Evolutionary conservation across 2,329 filamentous ascomycete species (phyloP), one percentile per base, ranked within the genome.

Genomic region (Fusarium siculi): DNA sequence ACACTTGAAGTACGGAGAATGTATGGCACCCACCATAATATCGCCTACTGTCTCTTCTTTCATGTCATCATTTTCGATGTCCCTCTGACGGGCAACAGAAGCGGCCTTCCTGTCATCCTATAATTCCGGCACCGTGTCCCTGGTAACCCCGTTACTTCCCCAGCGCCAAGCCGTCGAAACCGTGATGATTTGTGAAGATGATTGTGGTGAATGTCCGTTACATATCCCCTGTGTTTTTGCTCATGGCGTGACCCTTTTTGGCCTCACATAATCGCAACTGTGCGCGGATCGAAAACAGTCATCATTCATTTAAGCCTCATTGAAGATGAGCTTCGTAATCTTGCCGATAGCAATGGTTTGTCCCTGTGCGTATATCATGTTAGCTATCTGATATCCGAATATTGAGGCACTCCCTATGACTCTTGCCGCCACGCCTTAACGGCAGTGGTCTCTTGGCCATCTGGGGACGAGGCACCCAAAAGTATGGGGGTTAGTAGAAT

Each of bases 261-360:
- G 40, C 47, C 40, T 72, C 36, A 64, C 37, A 65, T 63, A 53
- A 34, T 34, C 36, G 39, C 47, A 40, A 50, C 32, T 34, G 30
- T 30, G 23, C 50, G 44, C 53, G 30, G 46, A 56, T 60, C 47
- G 60, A 59, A 57, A 65, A 70, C 54, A 68, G 52, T 73, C 64
- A 63, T 76, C 39, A 67, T 75, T 76, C 67, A 74, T 76, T 76
- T 77, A 78, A 68, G 74, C 58, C 16, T 78, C 76, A 63, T 85
- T 82, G 12, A 80, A 84, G 77, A 90, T 87, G 73, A 99, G 89
- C 88, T 95, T 98, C 68, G 94, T 98, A 82, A 99, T 97, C 90
- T 99, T 99, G 80, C 96, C 96, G 85, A 99, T 99, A 63, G 96
- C 96, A 86, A 99, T 98, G 1, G 96, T 99, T 93, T 98, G 96